A percentile compares a stretch with the other conserved stretches of the same genome.
Conservation (phyloP, 2,329 filamentous ascomycete species). For the Aspergillus udagawae region DNA sequence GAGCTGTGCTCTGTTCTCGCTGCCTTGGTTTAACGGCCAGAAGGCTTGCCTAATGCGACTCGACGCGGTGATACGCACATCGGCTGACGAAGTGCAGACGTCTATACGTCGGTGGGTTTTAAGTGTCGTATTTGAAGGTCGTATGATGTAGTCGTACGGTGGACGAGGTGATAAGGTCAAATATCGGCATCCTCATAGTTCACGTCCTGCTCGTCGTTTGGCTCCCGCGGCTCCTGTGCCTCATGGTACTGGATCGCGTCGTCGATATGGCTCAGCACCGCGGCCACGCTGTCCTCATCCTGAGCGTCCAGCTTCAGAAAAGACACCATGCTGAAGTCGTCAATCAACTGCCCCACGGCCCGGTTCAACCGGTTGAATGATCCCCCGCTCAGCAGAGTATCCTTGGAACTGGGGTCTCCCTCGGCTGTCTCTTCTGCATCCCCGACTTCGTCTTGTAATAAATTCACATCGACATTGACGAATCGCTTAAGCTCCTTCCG, state of each 20-base stretch:
- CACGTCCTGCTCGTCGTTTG: conserved; percentile 60
- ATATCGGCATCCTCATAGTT: conserved; percentile 42
- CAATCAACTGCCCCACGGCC: conserved; percentile 85
- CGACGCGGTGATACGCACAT: neutral
- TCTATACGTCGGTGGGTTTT: neutral
- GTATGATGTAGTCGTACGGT: neutral
- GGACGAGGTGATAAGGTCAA: conserved; percentile 2
- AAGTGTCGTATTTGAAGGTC: neutral
- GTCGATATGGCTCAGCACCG: conserved; percentile 85
- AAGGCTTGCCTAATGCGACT: neutral
- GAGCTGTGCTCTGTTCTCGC: neutral
- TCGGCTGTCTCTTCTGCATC: conserved; percentile 52
- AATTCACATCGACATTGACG: conserved; percentile 74
- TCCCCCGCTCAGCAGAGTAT: conserved; percentile 71
- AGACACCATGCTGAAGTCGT: conserved; percentile 97
- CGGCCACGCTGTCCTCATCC: conserved; percentile 84
- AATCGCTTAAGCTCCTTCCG: conserved; percentile 88
- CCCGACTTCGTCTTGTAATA: conserved; percentile 65
- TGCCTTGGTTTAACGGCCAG: no score
- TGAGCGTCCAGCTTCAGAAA: conserved; percentile 87
- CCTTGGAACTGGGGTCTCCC: conserved; percentile 60
- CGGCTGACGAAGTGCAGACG: neutral
- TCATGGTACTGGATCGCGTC: conserved; percentile 92
- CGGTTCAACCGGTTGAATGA: conserved; percentile 80
- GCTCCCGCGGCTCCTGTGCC: conserved; percentile 84